Base-by-base conservation (phyloP, 2,329 filamentous ascomycete genomes). In the Zasmidium angulare region DNA sequence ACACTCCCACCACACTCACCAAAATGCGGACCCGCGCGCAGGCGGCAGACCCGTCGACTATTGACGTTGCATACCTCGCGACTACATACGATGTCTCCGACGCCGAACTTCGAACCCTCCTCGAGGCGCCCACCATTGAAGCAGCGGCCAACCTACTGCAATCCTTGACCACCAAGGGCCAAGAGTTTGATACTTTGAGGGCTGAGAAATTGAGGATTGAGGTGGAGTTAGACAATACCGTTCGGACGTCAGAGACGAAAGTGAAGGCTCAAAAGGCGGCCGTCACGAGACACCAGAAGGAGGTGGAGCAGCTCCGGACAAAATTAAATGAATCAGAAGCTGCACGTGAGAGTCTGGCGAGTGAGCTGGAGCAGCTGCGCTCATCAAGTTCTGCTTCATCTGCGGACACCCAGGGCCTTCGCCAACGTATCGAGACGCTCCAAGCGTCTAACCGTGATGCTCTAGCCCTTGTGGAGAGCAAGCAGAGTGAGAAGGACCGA, bases 391-490 rank as follows among this genome's bases (percentile, higher is more conserved):
- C 88, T 1, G 88, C 76, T 51, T 89, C 91, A 1, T 86, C 89
- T 60, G 87, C 88, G 26, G 89, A 93, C 69, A 84, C 90, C 59
- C 87, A 90, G 68, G 85, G 86, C 1, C 82, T 99, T 14, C 88
- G 90, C 69, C 86, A 90, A 60, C 92, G 93, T 68, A 91, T 99
- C 69, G 81, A 88, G 51, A 90, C 91, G 0, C 85, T 99, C 2
- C 93, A 99, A 76, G 87, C 90, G 0, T 95, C 93, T 6, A 98
- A 96, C 72, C 89, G 95, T 62, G 93, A 97, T 64, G 93, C 92
- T 14, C 78, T 98, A 3, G 88, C 90, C 46, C 86, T 97, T 31
- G 87, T 98, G 62, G 93, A 98, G 71, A 89, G 91, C 19, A 97
- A 97, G 76, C 91, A 90, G 56, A 86, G 86, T 10, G 90, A 92